phyloP scores from a whole-genome alignment of 164 flowering plant genomes.

The Hamamelis virginiana region DNA sequence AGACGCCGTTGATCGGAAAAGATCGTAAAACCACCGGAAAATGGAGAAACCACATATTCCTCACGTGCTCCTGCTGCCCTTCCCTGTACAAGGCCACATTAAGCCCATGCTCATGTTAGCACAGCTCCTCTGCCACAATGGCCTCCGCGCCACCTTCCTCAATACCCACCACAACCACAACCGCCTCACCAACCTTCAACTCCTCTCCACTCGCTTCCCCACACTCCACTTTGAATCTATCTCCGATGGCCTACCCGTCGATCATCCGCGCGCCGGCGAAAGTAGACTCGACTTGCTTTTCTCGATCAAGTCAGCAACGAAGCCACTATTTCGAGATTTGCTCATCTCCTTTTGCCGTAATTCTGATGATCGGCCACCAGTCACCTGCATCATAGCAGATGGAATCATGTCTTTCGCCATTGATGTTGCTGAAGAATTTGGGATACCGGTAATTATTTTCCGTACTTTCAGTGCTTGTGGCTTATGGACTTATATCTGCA shows the following conservation, averaged over 20 bases:
- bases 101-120: slow-evolving; percentile 50
- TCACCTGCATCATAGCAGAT: no score
- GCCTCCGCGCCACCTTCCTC: slow-evolving; percentile 45
- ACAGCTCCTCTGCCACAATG: slow-evolving; percentile 40
- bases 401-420: slow-evolving; percentile 22
- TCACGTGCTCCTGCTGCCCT: slow-evolving; percentile 47
- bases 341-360: neutral
- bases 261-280: slow-evolving; percentile 22
- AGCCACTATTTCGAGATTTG: neutral
- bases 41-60: slow-evolving; percentile 22
- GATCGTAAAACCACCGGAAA: no score
- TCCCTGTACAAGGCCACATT: slow-evolving; percentile 49
- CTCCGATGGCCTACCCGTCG: slow-evolving; percentile 34
- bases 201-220: slow-evolving; percentile 12
- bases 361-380: no score
- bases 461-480: slow-evolving; percentile 18
- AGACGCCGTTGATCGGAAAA: no score
- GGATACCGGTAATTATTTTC: slow-evolving; percentile 13
- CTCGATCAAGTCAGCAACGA: neutral
- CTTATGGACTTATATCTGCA: slow-evolving; percentile 11
- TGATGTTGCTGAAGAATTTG: slow-evolving; percentile 26
- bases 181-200: slow-evolving; percentile 25
- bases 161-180: slow-evolving; percentile 41
- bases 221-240: slow-evolving; percentile 26
- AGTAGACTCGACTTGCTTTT: neutral